Base-by-base conservation (phyloP, 805 yeast genomes). In the Ogataea sp. region DNA sequence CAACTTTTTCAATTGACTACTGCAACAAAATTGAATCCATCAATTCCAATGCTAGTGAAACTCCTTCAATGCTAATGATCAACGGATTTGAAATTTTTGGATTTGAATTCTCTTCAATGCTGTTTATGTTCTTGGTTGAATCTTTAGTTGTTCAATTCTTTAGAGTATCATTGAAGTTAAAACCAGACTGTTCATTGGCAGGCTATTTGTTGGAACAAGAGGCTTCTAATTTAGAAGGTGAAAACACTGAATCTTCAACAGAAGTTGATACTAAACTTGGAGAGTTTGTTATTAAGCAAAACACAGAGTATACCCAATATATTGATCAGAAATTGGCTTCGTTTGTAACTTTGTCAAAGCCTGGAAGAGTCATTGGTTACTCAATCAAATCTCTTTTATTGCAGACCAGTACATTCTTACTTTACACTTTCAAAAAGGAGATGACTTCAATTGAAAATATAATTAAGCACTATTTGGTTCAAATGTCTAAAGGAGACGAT, bases 341-440 rank as follows among this genome's bases (percentile, higher is more conserved):
- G 34, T 40, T 55, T 16, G 48, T 47, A 2, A 42, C 49, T 1
- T 50, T 58, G 2, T 47, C 56, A 9, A 43, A 43, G 34, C 48
- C 49, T 26, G 55, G 61, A 43, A 43, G 63, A 43, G 43, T 43
- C 33, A 43, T 51, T 17, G 50, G 51, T 25, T 52, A 47, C 25
- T 40, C 49, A 14, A 44, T 53, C 32, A 43, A 41, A 34, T 49
- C 55, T 4, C 42, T 43, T 39, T 72, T 75, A 18, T 59, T 83
- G 26, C 81, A 82, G 52, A 69, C 80, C n/a, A 67, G 84, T 7
- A 70, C 78, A 6, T 70, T 76, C 18, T 30, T 30, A 18, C 36
- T 18, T 8, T 21, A 21, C 13, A 15, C 11, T 34, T 17, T 17
- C 5, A 20, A 11, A 7, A 17, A 6, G 3, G 16, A 73, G 28